These are phyloP conservation scores for Lagenidium giganteum DNA, from an alignment of 352 stramenopile genomes.

Conservation along the genomic window DNA sequence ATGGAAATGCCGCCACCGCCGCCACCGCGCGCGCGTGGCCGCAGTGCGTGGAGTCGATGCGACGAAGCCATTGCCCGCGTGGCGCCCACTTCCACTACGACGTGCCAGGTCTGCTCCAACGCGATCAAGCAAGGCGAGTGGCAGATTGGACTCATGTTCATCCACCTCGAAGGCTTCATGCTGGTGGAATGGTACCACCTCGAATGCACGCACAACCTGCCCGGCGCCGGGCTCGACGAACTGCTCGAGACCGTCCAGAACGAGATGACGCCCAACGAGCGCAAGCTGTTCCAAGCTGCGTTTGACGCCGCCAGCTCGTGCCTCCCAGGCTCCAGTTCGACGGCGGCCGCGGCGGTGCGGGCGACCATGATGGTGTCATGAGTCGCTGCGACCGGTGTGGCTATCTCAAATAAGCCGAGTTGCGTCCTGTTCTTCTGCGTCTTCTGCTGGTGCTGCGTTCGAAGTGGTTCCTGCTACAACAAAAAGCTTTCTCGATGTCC, in stretches of 20 bases:
- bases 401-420: too few species aligned
- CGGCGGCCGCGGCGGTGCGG: too few species aligned
- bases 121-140: constrained; percentile 58
- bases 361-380: too few species aligned
- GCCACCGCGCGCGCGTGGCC: constrained; percentile 33
- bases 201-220: constrained; percentile 46
- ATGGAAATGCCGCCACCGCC: constrained; percentile 41
- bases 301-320: constrained; percentile 24
- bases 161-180: constrained; percentile 84
- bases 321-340: too few species aligned
- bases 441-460: too few species aligned
- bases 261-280: constrained; percentile 54
- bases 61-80: constrained; percentile 74
- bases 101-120: constrained; percentile 64
- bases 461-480: too few species aligned
- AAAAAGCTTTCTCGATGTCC: too few species aligned
- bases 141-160: constrained; percentile 81
- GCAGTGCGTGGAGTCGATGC: constrained; percentile 70
- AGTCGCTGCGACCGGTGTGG: too few species aligned
- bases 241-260: constrained; percentile 55
- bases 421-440: too few species aligned
- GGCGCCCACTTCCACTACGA: constrained; percentile 68
- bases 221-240: constrained; percentile 37
- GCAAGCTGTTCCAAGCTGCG: constrained; percentile 41
- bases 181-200: constrained; percentile 85